Evolutionary conservation across 2,329 filamentous ascomycete species (phyloP), one percentile per base, ranked within the genome.

Genomic region (Purpureocillium lavendulum): DNA sequence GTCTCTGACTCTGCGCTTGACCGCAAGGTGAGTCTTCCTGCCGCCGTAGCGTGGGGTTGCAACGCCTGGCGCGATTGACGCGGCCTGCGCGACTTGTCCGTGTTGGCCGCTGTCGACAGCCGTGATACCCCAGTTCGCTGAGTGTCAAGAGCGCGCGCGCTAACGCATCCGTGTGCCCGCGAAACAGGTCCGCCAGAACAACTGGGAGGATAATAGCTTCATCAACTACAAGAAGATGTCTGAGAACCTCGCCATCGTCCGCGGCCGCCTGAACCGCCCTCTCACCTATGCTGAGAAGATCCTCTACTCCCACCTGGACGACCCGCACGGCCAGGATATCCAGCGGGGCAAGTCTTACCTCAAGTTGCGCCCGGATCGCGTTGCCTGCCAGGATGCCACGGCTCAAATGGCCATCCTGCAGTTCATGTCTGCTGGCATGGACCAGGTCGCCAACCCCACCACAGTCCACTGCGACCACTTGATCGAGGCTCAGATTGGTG

Each of bases 181-280:
- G 21, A 15, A 35, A 39, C 40, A 79, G 75, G 75, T 98, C 66
- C 84, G 84, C 67, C 95, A 97, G 78, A 94, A 90, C 76, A 96
- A 87, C 71, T 87, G 82, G 76, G 92, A 98, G 71, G 84, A 88
- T 67, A 80, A 77, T 67, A 92, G 94, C 77, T 96, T 87, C 76
- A 95, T 97, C 77, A 95, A 96, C 78, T 98, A 98, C 67, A 88
- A 87, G 79, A 96, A 96, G 79, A 96, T 97, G 88, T 88, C 85
- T 56, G 89, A 97, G 74, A 97, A 95, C 77, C 79, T 98, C 45
- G 73, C 80, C 57, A 80, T 98, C 65, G 92, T 98, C 54, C 86
- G 92, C 60, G 66, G 73, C 56, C 83, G 92, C 58, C 78, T 98
- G 52, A 94, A 95, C 73, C 83, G 87, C 55, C 92, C 92, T 53